These are phyloP conservation scores for Penicillium odoratum DNA, from an alignment of 495 filamentous ascomycete species.

Conservation along the genomic window DNA sequence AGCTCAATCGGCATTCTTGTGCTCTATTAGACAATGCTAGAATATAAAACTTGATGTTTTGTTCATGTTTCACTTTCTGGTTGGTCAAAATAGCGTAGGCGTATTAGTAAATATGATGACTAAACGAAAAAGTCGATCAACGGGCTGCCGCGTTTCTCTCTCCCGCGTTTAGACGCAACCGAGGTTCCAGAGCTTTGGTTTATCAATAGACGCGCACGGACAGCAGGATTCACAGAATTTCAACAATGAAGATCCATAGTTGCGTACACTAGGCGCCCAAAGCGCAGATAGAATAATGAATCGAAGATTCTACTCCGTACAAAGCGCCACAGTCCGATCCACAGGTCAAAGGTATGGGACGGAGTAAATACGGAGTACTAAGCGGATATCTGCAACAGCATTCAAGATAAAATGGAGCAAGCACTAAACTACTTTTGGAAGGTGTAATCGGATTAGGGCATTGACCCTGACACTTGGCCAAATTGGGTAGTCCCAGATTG, in stretches of 20 bases:
- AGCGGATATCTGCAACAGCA: background rate
- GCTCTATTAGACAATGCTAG: background rate
- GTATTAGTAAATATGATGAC: background rate
- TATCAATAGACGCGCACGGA: conserved; percentile 16
- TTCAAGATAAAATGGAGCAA: background rate
- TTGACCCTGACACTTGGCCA: background rate
- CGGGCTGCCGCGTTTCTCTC: background rate
- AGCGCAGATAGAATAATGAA: conserved; percentile 4
- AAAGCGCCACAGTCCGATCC: background rate
- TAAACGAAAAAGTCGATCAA: background rate
- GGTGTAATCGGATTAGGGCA: conserved; percentile 2
- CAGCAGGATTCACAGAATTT: conserved; percentile 2
- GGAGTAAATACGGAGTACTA: background rate
- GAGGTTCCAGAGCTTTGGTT: background rate
- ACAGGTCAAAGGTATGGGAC: background rate
- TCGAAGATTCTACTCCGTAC: conserved; percentile 4
- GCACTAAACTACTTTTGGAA: background rate
- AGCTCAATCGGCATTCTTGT: background rate
- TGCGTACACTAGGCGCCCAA: conserved; percentile 1
- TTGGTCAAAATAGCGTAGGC: background rate
- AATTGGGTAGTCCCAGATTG: background rate
- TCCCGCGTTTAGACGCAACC: background rate
- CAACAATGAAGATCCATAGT: background rate
- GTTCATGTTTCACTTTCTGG: too few relatives aligned
- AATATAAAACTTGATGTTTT: background rate